Evolutionary conservation across 2,329 filamentous ascomycete species (phyloP).

Genomic region (Pseudogymnoascus sp.): DNA sequence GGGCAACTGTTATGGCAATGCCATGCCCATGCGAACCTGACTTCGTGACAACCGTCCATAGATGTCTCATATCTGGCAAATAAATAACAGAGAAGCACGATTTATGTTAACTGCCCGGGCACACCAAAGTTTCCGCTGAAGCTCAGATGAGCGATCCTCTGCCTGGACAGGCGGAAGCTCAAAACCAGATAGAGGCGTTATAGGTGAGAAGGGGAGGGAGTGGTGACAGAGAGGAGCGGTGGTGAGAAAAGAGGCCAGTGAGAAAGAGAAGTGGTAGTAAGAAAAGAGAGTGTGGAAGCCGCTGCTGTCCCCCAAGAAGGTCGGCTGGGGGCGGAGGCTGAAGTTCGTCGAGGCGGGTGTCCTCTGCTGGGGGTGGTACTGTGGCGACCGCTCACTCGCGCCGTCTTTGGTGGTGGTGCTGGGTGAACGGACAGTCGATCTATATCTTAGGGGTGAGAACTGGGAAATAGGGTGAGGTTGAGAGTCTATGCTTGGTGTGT

Average conservation of each 20-base stretch:
- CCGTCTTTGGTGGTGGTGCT: neutral
- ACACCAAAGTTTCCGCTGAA: too few relatives aligned
- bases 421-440: neutral
- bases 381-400: neutral
- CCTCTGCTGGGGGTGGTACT: neutral
- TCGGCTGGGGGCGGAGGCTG: neutral
- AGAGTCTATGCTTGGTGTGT: neutral
- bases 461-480: neutral
- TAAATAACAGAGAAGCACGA: too few relatives aligned
- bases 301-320: neutral
- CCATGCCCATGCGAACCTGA: neutral
- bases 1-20: neutral
- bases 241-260: neutral
- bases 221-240: neutral
- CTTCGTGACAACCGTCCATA: too few relatives aligned
- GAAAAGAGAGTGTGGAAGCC: neutral
- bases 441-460: neutral
- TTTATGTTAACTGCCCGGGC: too few relatives aligned
- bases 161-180: too few relatives aligned
- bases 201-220: neutral
- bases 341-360: neutral
- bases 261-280: neutral
- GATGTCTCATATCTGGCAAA: too few relatives aligned
- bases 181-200: too few relatives aligned
- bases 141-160: too few relatives aligned